Evolutionary conservation across 2,329 filamentous ascomycete genomes (phyloP).

Genomic region (Aspergillus pseudoviridinutans): DNA sequence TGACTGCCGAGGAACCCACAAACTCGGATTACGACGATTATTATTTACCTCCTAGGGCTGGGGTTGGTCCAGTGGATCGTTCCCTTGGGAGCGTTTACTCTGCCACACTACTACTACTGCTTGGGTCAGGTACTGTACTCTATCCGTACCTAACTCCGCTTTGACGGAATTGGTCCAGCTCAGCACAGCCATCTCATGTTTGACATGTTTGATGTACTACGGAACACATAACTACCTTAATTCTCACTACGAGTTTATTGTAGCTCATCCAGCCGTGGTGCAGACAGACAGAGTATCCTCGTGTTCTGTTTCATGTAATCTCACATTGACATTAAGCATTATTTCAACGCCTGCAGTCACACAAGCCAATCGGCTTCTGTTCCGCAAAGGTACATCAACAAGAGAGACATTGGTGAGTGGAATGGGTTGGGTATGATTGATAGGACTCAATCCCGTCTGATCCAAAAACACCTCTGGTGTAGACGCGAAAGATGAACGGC

Average conservation of each 20-base stretch:
- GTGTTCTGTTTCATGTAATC: constrained; percentile 3
- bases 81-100: background rate
- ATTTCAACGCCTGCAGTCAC: constrained; percentile 9
- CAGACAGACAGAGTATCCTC: background rate
- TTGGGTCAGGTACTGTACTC: background rate
- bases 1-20: background rate
- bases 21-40: background rate
- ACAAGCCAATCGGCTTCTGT: background rate
- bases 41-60: background rate
- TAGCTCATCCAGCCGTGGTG: background rate
- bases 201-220: background rate
- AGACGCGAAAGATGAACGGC: background rate
- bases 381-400: background rate
- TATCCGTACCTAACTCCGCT: background rate
- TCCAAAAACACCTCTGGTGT: constrained; percentile 2
- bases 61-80: background rate
- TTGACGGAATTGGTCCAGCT: background rate
- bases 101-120: background rate
- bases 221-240: background rate
- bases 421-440: background rate
- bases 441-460: background rate
- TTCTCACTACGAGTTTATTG: background rate
- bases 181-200: background rate
- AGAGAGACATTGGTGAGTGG: constrained; percentile 1
- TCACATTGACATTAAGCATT: constrained; percentile 24